Base-by-base conservation (phyloP, 2,329 filamentous ascomycete species). In the Geosmithia morbida region DNA sequence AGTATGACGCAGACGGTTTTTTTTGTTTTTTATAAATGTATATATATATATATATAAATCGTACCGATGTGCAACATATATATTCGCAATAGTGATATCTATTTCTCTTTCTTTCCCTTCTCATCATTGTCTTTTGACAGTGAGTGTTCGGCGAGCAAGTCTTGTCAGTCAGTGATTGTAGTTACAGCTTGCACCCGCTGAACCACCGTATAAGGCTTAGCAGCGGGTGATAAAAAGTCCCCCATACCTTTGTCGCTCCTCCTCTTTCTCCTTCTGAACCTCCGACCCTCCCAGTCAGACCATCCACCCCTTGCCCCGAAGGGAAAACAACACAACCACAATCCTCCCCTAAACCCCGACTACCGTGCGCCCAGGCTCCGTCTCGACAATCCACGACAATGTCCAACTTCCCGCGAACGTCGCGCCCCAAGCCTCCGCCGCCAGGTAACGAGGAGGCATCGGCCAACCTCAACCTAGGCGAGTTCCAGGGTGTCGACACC, bases 401-500 rank as follows among this genome's bases (percentile, higher is more conserved):
- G 54, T 64, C 67, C 53, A 60, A 67, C 54, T 66, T 66, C 45
- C 45, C 41, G 10, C 46, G 44, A 33, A 79, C 77, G 26, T 81
- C 81, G 48, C 81, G 84, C 50, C 72, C 75, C 51, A 87, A 84
- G 66, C 83, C 81, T 52, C 69, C 73, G 43, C 76, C 77, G 44
- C 75, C 79, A 49, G 84, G 85, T 61, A 89, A 95, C 62, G 90
- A 97, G 65, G 88, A 96, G 69, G 89, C 90, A 20, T 81, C 83
- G 45, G 71, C 78, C 7, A 79, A 80, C 48, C 79, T 97, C 53
- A 85, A 83, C 63, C 83, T 98, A 11, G 92, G 92, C 67, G 90
- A 96, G 62, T 96, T 97, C 67, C 81, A 94, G 57, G 75, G 90
- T 59, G 88, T 94, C 54, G 87, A 92, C 61, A 90, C 89, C 6